These are phyloP conservation scores for Dryadomyces quercus-mongolicae DNA, from an alignment of 2,329 filamentous ascomycete species.

Conservation along the genomic window DNA sequence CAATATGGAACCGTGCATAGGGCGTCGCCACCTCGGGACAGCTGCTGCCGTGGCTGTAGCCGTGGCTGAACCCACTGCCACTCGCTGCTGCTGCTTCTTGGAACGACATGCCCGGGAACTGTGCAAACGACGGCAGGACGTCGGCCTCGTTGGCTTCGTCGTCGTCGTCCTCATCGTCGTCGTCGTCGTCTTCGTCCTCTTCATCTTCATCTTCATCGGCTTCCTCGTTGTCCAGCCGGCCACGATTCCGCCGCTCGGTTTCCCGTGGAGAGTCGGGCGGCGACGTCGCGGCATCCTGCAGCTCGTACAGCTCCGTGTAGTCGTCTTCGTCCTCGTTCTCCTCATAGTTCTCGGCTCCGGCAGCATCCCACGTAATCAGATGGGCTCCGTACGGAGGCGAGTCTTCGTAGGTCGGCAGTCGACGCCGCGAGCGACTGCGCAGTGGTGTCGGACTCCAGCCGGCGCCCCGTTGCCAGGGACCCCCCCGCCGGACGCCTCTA, in stretches of 20 bases:
- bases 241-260: neutral
- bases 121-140: neutral
- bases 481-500: neutral
- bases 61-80: neutral
- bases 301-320: constrained; percentile 8
- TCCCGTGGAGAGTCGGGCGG: constrained; percentile 2
- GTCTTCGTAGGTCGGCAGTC: constrained; percentile 1
- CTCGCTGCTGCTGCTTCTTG: neutral
- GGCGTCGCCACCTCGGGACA: neutral
- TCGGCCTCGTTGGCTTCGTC: constrained; percentile 9
- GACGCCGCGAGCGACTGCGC: constrained; percentile 2
- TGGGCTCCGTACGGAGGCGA: neutral
- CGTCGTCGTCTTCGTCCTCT: neutral
- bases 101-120: neutral
- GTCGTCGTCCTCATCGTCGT: constrained; percentile 4
- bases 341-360: constrained; percentile 11
- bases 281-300: constrained; percentile 1
- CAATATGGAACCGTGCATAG: constrained; percentile 56
- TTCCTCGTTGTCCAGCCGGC: neutral
- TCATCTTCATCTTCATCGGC: neutral
- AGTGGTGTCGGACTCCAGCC: constrained; percentile 9
- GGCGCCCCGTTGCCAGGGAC: neutral
- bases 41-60: neutral
- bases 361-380: constrained; percentile 1
- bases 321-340: constrained; percentile 5